Percentiles rank a stretch among this genome's conserved stretches.
These are phyloP conservation scores for Ganoderma resinaceum DNA, from an alignment of 1,284 basidiomycete species.

Conservation along the genomic window DNA sequence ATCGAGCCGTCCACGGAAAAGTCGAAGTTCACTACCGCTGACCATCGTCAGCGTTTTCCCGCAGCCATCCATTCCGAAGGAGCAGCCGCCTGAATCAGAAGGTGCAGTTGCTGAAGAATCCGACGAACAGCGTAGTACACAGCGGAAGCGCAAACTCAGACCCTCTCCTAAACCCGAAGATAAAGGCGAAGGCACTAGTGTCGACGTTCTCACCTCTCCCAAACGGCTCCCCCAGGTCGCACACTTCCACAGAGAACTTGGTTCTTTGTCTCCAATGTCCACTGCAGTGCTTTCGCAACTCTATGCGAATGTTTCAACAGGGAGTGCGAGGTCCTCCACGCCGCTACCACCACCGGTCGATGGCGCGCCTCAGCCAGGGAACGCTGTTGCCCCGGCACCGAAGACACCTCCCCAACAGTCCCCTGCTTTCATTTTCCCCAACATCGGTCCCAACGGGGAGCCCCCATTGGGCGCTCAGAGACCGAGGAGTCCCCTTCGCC, in stretches of 20 bases:
- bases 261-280: slow-evolving; percentile 47
- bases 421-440: slow-evolving; percentile 23
- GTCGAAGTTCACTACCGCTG: slow-evolving; percentile 27
- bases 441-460: slow-evolving; percentile 14
- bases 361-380: neutral
- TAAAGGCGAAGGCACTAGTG: neutral
- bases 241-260: slow-evolving; percentile 27
- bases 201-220: slow-evolving; percentile 8
- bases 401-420: slow-evolving; percentile 21
- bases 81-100: slow-evolving; percentile 17
- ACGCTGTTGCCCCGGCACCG: slow-evolving; percentile 8
- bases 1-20: slow-evolving; percentile 29
- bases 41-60: slow-evolving; percentile 13
- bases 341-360: slow-evolving; percentile 14
- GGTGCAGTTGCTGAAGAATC: neutral
- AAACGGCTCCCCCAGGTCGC: slow-evolving; percentile 12
- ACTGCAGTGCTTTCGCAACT: slow-evolving; percentile 41
- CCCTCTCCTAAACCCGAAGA: neutral
- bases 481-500: slow-evolving; percentile 26
- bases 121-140: slow-evolving; percentile 10
- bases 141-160: slow-evolving; percentile 27
- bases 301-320: slow-evolving; percentile 26
- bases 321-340: slow-evolving; percentile 18
- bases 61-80: neutral
- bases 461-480: slow-evolving; percentile 10